Evolutionary conservation across 2,329 filamentous ascomycete genomes (phyloP).

Genomic region (Gaeumannomyces sp.): DNA sequence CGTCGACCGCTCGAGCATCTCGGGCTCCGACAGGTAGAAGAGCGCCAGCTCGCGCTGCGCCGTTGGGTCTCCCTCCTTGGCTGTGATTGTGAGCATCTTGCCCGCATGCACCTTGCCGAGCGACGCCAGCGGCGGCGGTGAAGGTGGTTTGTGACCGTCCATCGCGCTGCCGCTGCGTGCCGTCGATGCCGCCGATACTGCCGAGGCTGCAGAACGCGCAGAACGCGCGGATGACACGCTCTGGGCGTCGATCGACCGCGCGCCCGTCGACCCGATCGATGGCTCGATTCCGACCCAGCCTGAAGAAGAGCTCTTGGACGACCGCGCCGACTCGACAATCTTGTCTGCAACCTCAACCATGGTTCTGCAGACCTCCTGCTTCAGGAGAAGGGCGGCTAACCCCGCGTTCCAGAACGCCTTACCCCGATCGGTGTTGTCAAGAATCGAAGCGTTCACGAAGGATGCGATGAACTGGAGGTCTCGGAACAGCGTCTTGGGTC

Average conservation of each 20-base stretch:
- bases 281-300: neutral
- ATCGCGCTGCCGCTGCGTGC: slow-evolving; percentile 6
- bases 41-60: slow-evolving; percentile 91
- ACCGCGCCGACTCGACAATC: slow-evolving; percentile 31
- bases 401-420: slow-evolving; percentile 90
- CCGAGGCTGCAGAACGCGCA: neutral
- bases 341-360: slow-evolving; percentile 60
- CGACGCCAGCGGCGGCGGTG: slow-evolving; percentile 44
- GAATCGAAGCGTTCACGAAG: slow-evolving; percentile 53
- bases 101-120: slow-evolving; percentile 66
- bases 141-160: slow-evolving; percentile 27
- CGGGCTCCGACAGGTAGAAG: slow-evolving; percentile 87
- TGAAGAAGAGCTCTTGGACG: neutral
- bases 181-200: slow-evolving; percentile 3
- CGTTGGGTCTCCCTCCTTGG: slow-evolving; percentile 81
- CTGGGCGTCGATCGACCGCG: slow-evolving; percentile 7
- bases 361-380: slow-evolving; percentile 78
- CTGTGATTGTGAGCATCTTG: slow-evolving; percentile 85
- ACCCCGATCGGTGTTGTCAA: slow-evolving; percentile 57
- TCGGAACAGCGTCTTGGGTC: slow-evolving; percentile 75
- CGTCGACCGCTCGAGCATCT: slow-evolving; percentile 73
- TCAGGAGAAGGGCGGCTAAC: slow-evolving; percentile 79
- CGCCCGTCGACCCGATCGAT: neutral
- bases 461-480: slow-evolving; percentile 71
- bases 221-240: slow-evolving; percentile 15